Conservation (phyloP, 2,329 filamentous ascomycete species). For the Fusarium multiceps region DNA sequence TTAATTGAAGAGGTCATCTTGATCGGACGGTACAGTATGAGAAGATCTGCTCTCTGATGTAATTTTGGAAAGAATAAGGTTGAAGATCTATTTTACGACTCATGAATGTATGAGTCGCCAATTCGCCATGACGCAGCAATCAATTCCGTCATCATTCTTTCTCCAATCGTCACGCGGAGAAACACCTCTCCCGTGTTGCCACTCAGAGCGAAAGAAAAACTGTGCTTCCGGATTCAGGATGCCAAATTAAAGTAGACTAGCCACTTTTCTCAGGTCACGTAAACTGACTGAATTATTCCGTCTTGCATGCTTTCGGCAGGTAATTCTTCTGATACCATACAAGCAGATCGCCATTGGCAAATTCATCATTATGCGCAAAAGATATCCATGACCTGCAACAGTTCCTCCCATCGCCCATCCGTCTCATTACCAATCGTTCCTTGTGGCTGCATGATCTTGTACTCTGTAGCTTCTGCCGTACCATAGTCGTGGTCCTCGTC, state of each 20-base stretch:
- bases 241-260: no score
- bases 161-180: neutral
- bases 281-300: no score
- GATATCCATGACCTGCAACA: constrained; percentile 15
- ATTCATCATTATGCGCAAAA: neutral
- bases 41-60: neutral
- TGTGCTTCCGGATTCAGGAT: no score
- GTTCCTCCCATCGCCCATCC: constrained; percentile 3
- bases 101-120: neutral
- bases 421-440: neutral
- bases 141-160: neutral
- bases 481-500: neutral
- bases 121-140: neutral
- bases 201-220: neutral
- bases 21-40: rapidly evolving
- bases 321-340: no score
- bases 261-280: no score
- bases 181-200: neutral
- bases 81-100: neutral
- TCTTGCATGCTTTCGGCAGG: no score
- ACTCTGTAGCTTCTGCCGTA: neutral
- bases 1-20: constrained; percentile 3
- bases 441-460: constrained; percentile 13
- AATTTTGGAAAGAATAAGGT: neutral
- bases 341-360: neutral